Base-by-base conservation (phyloP, 495 filamentous ascomycete species). In the Platismatia glauca region DNA sequence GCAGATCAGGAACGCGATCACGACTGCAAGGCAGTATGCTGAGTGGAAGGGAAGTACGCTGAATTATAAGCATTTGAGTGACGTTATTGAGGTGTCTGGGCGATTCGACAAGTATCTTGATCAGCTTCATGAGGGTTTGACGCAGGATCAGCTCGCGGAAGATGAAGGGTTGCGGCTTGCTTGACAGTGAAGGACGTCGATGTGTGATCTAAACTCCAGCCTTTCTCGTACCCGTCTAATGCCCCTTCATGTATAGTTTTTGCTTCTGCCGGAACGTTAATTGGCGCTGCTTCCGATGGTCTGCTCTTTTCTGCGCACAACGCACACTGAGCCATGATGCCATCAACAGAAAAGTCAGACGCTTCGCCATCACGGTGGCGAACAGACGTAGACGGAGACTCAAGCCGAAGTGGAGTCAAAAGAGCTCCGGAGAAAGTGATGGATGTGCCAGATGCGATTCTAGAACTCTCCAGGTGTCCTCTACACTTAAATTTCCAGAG, bases 1-100 rank as follows among this genome's bases (percentile, higher is more conserved):
- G 43, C 62, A 67, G 63, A 62, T 67, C 24, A 55, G 74, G 22
- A 79, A 78, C 64, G 63, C 65, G 7, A 60, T 77, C 33, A 71
- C 66, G 8, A 72, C 72, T 31, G 75, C 75, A 15, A 53, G 72
- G n/a, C 71, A 73, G 55, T 60, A 63, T 39, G 55, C 61, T 20
- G 39, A 60, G 35, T 63, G 61, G 61, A 63, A 63, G 70, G 35
- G 69, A 68, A 64, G 65, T 16, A 61, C 48, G 18, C 58, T 70
- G 35, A 61, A 60, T 38, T 72, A 66, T 31, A 58, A 67, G 38
- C 33, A 62, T 24, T 61, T 70, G 46, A 65, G 53, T 20, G 57
- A 68, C 12, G 65, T 70, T 1, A 70, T 73, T 55, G 60, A 70
- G 29, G 66, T 69, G 16, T 60, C 62, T 46, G 57, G 65, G 18